These are phyloP conservation scores for Tetradesmus obliquus DNA, from an alignment of 139 green algal genomes.

Conservation along the genomic window DNA sequence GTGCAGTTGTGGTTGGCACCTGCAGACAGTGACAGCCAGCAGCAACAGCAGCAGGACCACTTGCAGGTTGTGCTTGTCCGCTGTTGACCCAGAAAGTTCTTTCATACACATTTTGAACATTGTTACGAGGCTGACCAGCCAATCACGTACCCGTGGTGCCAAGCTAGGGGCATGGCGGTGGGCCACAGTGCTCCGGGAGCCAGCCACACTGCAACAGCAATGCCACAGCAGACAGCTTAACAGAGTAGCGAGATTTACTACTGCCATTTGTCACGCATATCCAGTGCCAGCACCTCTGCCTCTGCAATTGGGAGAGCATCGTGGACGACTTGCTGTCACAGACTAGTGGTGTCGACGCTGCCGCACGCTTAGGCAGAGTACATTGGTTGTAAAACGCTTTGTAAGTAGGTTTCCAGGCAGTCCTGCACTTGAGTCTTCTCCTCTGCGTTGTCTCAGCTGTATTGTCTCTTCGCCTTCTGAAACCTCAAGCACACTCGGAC, in stretches of 20 bases:
- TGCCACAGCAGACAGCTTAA: neutral
- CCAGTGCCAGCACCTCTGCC: neutral
- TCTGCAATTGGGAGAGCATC: conserved; percentile 15
- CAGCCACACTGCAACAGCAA: conserved; percentile 15
- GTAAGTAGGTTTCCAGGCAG: neutral
- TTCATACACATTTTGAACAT: neutral
- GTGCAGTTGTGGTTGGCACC: neutral
- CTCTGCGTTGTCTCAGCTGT: neutral
- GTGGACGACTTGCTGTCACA: neutral
- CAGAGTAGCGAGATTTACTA: neutral
- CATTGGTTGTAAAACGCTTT: neutral
- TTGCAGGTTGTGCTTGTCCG: neutral
- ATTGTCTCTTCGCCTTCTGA: neutral
- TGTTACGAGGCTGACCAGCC: neutral
- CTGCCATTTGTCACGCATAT: neutral
- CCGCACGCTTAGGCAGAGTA: neutral
- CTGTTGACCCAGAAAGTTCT: neutral
- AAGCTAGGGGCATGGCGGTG: neutral
- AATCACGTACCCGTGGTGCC: conserved; percentile 5
- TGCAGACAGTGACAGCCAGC: neutral
- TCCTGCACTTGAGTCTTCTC: neutral
- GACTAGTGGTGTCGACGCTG: neutral
- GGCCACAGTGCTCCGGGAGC: neutral
- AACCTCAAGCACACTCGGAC: neutral
- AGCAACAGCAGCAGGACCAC: neutral